phyloP scores from a whole-genome alignment of 2,329 filamentous ascomycete species.

The Dothidotthia symphoricarpi region DNA sequence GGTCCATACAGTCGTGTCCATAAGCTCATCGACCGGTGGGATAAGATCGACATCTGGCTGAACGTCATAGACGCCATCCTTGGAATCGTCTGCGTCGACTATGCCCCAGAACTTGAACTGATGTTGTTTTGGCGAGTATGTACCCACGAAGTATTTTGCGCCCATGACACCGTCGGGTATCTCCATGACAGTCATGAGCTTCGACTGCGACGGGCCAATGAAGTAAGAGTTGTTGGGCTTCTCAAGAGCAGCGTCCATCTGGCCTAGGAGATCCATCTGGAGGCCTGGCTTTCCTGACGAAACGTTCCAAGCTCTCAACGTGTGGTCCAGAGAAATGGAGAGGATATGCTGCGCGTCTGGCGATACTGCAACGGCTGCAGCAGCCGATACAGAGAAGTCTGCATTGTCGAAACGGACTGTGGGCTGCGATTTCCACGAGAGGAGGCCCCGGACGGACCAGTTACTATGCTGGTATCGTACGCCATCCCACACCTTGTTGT shows the following conservation, averaged over 20 bases:
- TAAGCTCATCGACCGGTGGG: conserved; percentile 57
- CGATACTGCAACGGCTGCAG: conserved; percentile 57
- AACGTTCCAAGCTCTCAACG: conserved; percentile 84
- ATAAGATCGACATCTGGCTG: conserved; percentile 64
- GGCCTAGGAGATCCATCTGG: conserved; percentile 74
- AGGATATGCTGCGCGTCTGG: conserved; percentile 59
- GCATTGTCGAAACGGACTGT: conserved; percentile 65
- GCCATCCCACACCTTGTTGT: conserved; percentile 60
- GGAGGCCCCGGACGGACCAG: conserved; percentile 62
- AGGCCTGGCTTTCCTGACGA: conserved; percentile 74
- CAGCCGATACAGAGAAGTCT: conserved; percentile 60
- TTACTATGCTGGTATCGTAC: conserved; percentile 71
- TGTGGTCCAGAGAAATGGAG: conserved; percentile 85
- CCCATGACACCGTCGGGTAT: conserved; percentile 50
- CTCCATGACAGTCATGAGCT: conserved; percentile 71
- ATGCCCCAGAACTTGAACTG: conserved; percentile 94
- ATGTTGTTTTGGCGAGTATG: conserved; percentile 83
- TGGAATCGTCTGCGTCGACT: conserved; percentile 58
- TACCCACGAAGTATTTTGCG: conserved; percentile 64
- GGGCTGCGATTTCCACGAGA: conserved; percentile 65
- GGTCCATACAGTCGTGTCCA: conserved; percentile 54
- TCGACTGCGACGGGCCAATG: conserved; percentile 75
- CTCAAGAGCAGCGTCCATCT: conserved; percentile 56
- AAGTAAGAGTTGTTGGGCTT: conserved; percentile 67
- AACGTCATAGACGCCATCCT: conserved; percentile 66